Percentiles rank a stretch among this genome's conserved stretches.
Conservation (phyloP, 352 stramenopile genomes). For the Phytopythium aichiense region DNA sequence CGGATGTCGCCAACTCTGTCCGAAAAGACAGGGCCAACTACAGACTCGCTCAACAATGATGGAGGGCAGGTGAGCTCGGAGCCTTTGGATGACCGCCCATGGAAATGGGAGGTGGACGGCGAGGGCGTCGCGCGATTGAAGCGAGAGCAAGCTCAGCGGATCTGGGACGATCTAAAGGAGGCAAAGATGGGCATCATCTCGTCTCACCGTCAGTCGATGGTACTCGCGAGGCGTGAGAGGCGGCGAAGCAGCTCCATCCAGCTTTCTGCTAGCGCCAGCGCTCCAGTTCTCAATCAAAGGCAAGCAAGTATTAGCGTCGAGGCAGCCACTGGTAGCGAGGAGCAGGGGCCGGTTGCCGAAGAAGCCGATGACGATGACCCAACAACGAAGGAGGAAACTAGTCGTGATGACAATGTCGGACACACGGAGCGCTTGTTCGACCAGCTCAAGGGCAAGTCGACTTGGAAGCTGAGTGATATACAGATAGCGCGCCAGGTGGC, state of each 20-base stretch:
- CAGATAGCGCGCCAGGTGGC: conserved; percentile 57
- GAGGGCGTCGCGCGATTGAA: conserved; percentile 30
- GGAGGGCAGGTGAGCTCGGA: not conserved
- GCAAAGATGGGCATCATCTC: conserved; percentile 33
- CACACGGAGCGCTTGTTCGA: conserved; percentile 52
- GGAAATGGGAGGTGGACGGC: conserved; percentile 52
- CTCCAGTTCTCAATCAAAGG: conserved; percentile 15
- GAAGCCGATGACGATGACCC: not conserved
- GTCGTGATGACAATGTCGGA: not conserved
- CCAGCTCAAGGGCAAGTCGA: conserved; percentile 59
- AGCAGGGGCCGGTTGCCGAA: not conserved
- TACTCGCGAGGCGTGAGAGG: conserved; percentile 14
- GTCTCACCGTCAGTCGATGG: conserved; percentile 19
- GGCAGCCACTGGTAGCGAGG: not conserved
- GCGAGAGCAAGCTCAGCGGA: conserved; percentile 38
- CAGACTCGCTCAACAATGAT: not conserved
- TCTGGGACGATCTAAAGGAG: conserved; percentile 58
- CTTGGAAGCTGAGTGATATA: conserved; percentile 74
- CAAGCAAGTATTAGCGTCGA: not conserved
- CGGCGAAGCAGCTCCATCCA: conserved; percentile 11
- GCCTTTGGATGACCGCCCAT: conserved; percentile 9
- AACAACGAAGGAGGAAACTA: too few species aligned
- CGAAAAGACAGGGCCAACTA: not conserved
- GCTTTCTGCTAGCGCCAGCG: conserved; percentile 20
- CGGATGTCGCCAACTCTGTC: not conserved